Base-by-base conservation (phyloP, 495 filamentous ascomycete species). In the Aspergillus steynii region DNA sequence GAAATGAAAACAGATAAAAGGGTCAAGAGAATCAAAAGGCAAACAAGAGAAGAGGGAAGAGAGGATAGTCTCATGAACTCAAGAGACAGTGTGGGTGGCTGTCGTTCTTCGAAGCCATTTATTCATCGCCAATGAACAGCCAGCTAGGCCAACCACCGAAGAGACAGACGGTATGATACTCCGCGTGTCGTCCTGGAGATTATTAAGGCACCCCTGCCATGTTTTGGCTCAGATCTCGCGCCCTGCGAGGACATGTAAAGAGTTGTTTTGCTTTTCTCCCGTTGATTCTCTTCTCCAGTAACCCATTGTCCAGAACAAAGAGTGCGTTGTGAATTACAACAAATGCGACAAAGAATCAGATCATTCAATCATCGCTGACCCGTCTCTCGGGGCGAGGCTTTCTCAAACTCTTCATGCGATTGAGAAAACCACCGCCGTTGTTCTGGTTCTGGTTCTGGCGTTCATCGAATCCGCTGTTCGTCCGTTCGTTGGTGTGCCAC, bases 331-430 rank as follows among this genome's bases (percentile, higher is more conserved):
- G 14, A 42, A 12, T 0, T 42, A 42, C 9, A 14, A 42, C 37
- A 12, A 42, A 42, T 12, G 37, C 9, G 37, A 42, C 12, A 12
- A 34, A 7, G 5, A 15, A 42, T 14, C 4, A 14, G 10, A 42
- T 28, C 55, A 25, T 61, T 72, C 65, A 72, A 29, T 72, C 69
- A 32, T 77, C 71, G 59, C 71, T 77, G 50, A 71, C 70, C 4
- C 76, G 74, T 59, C 81, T 68, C 65, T 79, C 80, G 0, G 80
- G 79, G 52, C 76, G 75, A 3, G 78, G 73, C 64, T 80, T 82
- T 78, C 92, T 91, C 74, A 96, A 77, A 74, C 89, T 92, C 85
- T 90, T 95, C 74, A 97, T 92, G 46, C 93, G 84, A 62, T 85
- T 93, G 60, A 97, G 72, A 63, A 97, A 90, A 3, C 92, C 90